A percentile compares a stretch with the other conserved stretches of the same genome.
These are phyloP conservation scores for Pascua guehoae DNA, from an alignment of 1,284 basidiomycete species.

Conservation along the genomic window DNA sequence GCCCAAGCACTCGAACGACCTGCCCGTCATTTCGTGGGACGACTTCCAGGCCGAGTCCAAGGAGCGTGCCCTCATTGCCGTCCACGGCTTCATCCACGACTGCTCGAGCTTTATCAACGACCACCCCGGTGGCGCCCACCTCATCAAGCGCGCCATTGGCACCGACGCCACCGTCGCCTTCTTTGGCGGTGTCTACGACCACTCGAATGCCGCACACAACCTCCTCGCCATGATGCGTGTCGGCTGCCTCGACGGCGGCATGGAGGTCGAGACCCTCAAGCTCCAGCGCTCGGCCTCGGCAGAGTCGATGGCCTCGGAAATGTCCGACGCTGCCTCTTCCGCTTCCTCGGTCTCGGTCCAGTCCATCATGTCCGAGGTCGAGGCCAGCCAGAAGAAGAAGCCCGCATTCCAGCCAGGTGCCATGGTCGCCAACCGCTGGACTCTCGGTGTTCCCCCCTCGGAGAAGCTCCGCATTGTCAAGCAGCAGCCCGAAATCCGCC, in stretches of 20 bases:
- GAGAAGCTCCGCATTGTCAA: constrained; percentile 44
- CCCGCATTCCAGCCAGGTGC: constrained; percentile 43
- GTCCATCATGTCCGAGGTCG: constrained; percentile 29
- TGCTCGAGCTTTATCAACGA: constrained; percentile 80
- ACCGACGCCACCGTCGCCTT: constrained; percentile 87
- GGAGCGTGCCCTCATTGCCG: constrained; percentile 71
- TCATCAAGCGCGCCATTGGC: constrained; percentile 64
- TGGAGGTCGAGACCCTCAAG: constrained; percentile 58
- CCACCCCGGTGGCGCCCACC: constrained; percentile 73
- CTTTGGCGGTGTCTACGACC: constrained; percentile 90
- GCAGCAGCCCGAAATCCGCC: constrained; percentile 41
- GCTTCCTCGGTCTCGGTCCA: constrained; percentile 33
- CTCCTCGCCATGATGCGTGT: constrained; percentile 86
- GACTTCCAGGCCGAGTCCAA: constrained; percentile 67
- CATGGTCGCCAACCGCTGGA: constrained; percentile 29
- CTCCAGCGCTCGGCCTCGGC: constrained; percentile 15
- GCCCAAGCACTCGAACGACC: constrained; percentile 61
- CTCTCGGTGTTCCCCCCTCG: constrained; percentile 42
- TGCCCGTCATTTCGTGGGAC: constrained; percentile 82
- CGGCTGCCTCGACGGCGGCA: constrained; percentile 74
- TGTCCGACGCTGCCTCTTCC: constrained; percentile 32
- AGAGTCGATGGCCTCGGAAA: constrained; percentile 14
- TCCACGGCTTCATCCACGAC: constrained; percentile 89
- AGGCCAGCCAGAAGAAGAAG: constrained; percentile 15
- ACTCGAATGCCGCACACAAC: constrained; percentile 81